A percentile compares a stretch with the other conserved stretches of the same genome.
Evolutionary conservation across 768 basidiomycete species (phyloP).

Genomic region (Podaxis carcinomalis): DNA sequence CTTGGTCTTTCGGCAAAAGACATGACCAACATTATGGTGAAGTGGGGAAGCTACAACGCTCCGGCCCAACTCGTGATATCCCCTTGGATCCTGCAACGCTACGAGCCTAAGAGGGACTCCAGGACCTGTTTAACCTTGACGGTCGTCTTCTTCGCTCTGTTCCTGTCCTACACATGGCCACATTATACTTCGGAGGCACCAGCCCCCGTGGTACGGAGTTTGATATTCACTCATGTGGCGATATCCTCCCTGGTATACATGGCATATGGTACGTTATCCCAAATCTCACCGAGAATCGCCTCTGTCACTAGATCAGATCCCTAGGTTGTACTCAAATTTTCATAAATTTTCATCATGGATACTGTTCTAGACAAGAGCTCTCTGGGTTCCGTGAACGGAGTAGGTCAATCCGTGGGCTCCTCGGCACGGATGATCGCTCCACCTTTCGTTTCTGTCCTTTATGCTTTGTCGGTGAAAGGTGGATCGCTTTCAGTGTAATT

Average conservation of each 20-base stretch:
- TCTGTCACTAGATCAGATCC: background rate
- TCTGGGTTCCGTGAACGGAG: constrained; percentile 10
- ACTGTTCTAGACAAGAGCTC: constrained; percentile 18
- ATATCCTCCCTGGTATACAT: constrained; percentile 7
- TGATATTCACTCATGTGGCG: constrained; percentile 7
- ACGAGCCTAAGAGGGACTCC: constrained; percentile 47
- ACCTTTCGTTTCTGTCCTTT: constrained; percentile 50
- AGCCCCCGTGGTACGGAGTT: background rate
- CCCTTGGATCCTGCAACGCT: constrained; percentile 37
- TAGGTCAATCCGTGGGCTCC: constrained; percentile 31
- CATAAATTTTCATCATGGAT: constrained; percentile 13
- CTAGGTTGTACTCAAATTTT: constrained; percentile 12
- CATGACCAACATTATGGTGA: constrained; percentile 50
- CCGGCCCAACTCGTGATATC: constrained; percentile 47
- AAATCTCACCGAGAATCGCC: background rate
- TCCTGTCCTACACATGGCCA: constrained; percentile 8
- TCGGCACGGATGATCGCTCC: constrained; percentile 45
- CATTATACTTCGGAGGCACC: background rate
- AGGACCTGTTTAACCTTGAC: constrained; percentile 16
- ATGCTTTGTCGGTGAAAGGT: constrained; percentile 51
- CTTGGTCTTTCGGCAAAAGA: constrained; percentile 50
- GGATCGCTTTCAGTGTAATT: constrained; percentile 39
- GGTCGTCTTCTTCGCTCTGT: constrained; percentile 16
- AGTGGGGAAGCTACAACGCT: constrained; percentile 48
- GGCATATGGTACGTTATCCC: constrained; percentile 3